phyloP scores from a whole-genome alignment of 1,284 basidiomycete genomes.

The Neotropicomus parvogracilis region DNA sequence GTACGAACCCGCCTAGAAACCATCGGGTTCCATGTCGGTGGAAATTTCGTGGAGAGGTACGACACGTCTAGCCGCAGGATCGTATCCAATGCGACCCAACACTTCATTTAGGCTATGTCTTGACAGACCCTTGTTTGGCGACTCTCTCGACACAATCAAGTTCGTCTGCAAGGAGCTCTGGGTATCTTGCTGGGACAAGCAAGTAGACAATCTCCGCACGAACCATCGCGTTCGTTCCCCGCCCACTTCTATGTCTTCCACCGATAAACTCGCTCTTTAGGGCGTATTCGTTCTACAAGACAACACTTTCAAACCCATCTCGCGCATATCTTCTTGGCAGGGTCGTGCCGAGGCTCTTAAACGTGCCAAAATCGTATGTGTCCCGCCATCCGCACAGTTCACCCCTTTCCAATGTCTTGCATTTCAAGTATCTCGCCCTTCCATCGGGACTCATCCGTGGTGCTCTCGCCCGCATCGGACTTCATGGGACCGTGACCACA shows the following conservation, averaged over 20 bases:
- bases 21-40: constrained; percentile 85
- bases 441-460: constrained; percentile 80
- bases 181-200: constrained; percentile 85
- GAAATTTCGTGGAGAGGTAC: constrained; percentile 81
- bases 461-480: constrained; percentile 75
- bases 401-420: not conserved
- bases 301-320: constrained; percentile 82
- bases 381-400: not conserved
- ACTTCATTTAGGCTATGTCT: constrained; percentile 58
- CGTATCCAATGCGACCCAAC: not conserved
- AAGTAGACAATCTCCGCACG: constrained; percentile 92
- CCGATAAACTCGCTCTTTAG: constrained; percentile 37
- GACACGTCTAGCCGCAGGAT: constrained; percentile 19
- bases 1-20: constrained; percentile 69
- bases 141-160: constrained; percentile 89
- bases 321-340: constrained; percentile 74
- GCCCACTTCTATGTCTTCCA: not conserved
- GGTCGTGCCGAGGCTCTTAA: constrained; percentile 72
- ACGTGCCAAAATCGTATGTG: constrained; percentile 65
- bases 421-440: constrained; percentile 68
- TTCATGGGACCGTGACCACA: constrained; percentile 67
- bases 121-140: constrained; percentile 70
- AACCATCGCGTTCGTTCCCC: constrained; percentile 76
- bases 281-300: constrained; percentile 94
- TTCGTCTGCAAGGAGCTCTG: constrained; percentile 97